Evolutionary conservation across 129 eudicot species (phyloP).

Genomic region (Flaveria trinervia): DNA sequence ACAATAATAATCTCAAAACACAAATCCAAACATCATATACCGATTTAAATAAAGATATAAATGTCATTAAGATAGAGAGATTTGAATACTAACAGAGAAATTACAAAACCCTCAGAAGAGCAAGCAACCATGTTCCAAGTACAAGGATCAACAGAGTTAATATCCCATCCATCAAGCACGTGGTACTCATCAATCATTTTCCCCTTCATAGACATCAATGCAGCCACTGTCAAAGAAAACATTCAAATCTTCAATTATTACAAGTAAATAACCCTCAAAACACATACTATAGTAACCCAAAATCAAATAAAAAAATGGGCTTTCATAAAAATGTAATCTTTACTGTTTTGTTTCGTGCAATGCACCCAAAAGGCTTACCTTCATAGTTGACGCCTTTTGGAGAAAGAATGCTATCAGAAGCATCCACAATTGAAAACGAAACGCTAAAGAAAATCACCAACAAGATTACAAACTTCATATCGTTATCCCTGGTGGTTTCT

Average conservation of each 20-base stretch:
- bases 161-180: slow-evolving; percentile 97
- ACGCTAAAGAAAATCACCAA: slow-evolving; percentile 41
- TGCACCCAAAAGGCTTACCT: slow-evolving; percentile 47
- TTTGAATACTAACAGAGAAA: slow-evolving; percentile 69
- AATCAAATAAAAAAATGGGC: background rate
- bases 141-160: slow-evolving; percentile 98
- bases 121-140: slow-evolving; percentile 98
- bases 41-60: background rate
- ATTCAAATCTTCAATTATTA: slow-evolving; percentile 2
- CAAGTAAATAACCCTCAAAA: slow-evolving; percentile 16
- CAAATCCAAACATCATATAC: background rate
- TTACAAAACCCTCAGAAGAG: slow-evolving; percentile 82
- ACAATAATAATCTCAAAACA: background rate
- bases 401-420: slow-evolving; percentile 73
- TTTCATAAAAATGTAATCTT: slow-evolving; percentile 11
- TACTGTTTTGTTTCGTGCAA: background rate
- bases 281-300: slow-evolving; percentile 7
- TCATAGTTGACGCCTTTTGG: slow-evolving; percentile 97
- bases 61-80: background rate
- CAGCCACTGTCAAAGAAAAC: slow-evolving; percentile 68
- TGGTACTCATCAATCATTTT: slow-evolving; percentile 75
- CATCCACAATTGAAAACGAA: slow-evolving; percentile 37
- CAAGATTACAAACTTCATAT: slow-evolving; percentile 30
- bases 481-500: background rate
- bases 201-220: slow-evolving; percentile 87